Base-by-base conservation (phyloP, 768 basidiomycete genomes). In the Serendipita indica region DNA sequence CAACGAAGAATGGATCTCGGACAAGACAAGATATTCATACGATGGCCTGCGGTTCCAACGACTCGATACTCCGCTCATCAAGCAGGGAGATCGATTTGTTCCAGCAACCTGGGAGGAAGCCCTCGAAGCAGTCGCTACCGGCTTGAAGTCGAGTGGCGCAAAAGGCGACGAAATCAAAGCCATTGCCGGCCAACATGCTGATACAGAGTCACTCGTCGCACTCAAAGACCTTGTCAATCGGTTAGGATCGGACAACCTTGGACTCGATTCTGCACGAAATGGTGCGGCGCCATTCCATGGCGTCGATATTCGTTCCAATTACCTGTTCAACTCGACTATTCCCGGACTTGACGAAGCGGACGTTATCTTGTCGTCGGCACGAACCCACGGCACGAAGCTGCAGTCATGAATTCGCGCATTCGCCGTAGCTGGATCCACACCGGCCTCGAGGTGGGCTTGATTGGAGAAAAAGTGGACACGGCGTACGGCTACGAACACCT, bases 1-100 rank as follows among this genome's bases (percentile, higher is more conserved):
- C 63, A 99, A 99, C 70, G 96, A 99, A 74, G 96, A 99, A 71
- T 98, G 96, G 96, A 94, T 99, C 69, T 91, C 80, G 70, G 96
- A 99, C 78, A 99, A 99, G 79, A 92, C 94, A 1, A 87, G 96
- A 60, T 92, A 91, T 70, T 88, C 94, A 1, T 87, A 92, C 70
- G 96, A 99, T 66, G 96, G 96, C 7, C 79, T 99, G 32, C 82
- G 82, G 66, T 94, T 90, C 77, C 96, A 99, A 70, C 86, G 94
- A 20, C 74, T 99, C 65, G 97, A 93, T 2, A 84, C 84, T 0
- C 96, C 96, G 2, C 78, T 98, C 39, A 73, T 97, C 63, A 87
- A 92, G 69, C 75, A 83, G 58, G 93, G 88, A n/a, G 89, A 93
- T 68, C 82, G 92, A 14, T 98, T 98, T 69, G 84, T 92, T 28